Base-by-base conservation (phyloP, 108 stramenopile genomes). In the Cylindrotheca fusiformis region DNA sequence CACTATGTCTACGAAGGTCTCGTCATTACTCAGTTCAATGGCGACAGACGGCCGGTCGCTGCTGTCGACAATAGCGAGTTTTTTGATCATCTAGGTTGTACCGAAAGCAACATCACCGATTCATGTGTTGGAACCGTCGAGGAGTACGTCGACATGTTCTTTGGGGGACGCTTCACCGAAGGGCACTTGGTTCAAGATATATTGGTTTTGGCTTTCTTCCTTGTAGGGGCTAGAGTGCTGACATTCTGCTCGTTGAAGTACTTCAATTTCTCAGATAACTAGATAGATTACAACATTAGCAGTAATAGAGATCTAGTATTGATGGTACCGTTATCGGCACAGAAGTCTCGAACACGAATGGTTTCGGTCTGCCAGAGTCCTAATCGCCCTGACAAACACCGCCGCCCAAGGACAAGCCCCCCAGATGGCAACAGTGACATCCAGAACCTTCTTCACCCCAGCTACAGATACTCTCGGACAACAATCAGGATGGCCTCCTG, bases 1-100 rank as follows among this genome's bases (percentile, higher is more conserved):
- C 89, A 87, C 52, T 90, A 81, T 58, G 86, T 90, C 3, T 85
- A 82, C 56, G 86, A 90, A 58, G 89, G 86, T 8, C 58, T 90
- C 24, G 63, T 81, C 24, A 65, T 72, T n/a, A 71, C 82, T 5
- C 64, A 81, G 47, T 90, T 79, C 58, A 41, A 51, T 29, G 57
- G 32, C 14, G 81, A 84, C 36, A 18, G 51, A n/a, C 68, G 78
- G 32, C 57, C 65, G 18, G 67, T 80, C 4, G 60, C 69, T 17
- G 75, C 76, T 14, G 49, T 48, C 10, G 33, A 46, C 32, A 73
- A 67, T 8, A 81, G 80, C 51, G 80, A 81, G 36, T 88, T 83
- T 57, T 82, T 52, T 33, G 45, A 64, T 29, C 59, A 55, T 36
- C 74, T 86, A 21, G 51, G 67, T 10, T 71, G 63, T 30, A 54